Conservation (phyloP, 306 rosid species). For the Ormosia emarginata region DNA sequence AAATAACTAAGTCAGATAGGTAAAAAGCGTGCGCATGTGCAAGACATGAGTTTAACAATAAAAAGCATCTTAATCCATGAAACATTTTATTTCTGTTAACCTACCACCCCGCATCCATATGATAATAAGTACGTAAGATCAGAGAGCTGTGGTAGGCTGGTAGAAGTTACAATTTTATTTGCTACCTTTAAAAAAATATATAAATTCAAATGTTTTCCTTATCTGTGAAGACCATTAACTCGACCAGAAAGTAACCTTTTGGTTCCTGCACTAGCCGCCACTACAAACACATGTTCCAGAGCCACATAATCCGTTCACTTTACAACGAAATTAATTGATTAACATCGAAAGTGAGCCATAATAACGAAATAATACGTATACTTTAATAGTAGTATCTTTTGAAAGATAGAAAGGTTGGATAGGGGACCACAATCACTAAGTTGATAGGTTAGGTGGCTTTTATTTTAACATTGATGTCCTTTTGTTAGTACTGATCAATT, state of each 20-base stretch:
- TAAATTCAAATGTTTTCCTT: not conserved
- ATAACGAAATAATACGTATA: constrained; percentile 25
- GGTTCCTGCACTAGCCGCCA: constrained; percentile 20
- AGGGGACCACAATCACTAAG: constrained; percentile 1
- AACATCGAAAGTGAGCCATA: constrained; percentile 27
- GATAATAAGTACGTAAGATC: constrained; percentile 14
- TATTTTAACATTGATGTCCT: constrained; percentile 23
- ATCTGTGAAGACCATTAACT: constrained; percentile 20
- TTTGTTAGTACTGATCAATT: not conserved
- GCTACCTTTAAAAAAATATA: not conserved
- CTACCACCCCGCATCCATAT: constrained; percentile 34
- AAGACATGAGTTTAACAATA: not conserved
- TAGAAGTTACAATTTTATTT: not conserved
- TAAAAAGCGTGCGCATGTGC: not conserved
- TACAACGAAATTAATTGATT: constrained; percentile 29
- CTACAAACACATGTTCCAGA: constrained; percentile 28
- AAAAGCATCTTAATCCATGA: not conserved
- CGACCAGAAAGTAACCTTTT: constrained; percentile 21
- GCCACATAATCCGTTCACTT: constrained; percentile 37
- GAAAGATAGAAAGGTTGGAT: constrained; percentile 28
- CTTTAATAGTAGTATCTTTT: constrained; percentile 11
- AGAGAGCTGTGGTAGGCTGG: not conserved
- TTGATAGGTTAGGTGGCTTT: constrained; percentile 41
- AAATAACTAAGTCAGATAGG: not conserved
- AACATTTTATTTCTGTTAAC: constrained; percentile 17